Evolutionary conservation across 2,329 filamentous ascomycete genomes (phyloP).

Genomic region (Fusarium domesticum): DNA sequence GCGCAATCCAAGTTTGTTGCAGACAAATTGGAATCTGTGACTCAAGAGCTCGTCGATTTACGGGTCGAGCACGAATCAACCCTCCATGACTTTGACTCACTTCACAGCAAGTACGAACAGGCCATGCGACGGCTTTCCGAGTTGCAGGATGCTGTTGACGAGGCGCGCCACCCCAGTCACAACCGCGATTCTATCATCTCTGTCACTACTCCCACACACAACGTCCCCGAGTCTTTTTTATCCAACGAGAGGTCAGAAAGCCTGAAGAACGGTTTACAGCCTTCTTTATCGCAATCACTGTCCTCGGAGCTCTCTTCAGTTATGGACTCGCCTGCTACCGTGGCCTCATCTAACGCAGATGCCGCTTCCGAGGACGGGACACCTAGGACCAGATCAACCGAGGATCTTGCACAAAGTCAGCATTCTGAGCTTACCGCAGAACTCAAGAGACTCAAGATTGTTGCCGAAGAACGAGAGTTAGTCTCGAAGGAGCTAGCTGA

Average conservation of each 20-base stretch:
- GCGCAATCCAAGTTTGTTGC: conserved; percentile 82
- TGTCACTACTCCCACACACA: conserved; percentile 46
- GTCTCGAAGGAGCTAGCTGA: conserved; percentile 69
- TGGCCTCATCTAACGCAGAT: conserved; percentile 61
- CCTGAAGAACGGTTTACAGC: conserved; percentile 61
- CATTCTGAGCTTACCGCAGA: conserved; percentile 57
- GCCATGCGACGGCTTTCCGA: conserved; percentile 78
- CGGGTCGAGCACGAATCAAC: conserved; percentile 87
- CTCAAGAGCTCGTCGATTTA: conserved; percentile 86
- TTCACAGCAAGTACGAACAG: conserved; percentile 88
- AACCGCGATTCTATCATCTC: conserved; percentile 57
- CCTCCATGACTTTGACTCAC: conserved; percentile 72
- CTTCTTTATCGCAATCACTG: conserved; percentile 78
- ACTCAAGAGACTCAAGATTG: conserved; percentile 64
- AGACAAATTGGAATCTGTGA: conserved; percentile 88
- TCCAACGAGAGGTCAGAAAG: conserved; percentile 70
- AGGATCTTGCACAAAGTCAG: conserved; percentile 38
- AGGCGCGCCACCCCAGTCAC: conserved; percentile 63
- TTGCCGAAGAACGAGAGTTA: conserved; percentile 74
- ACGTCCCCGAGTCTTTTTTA: conserved; percentile 78
- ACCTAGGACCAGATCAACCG: conserved; percentile 44
- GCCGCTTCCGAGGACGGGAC: conserved; percentile 39
- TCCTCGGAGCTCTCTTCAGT: conserved; percentile 91
- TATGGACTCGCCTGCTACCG: conserved; percentile 68
- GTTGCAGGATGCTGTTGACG: conserved; percentile 80